A percentile compares a stretch with the other conserved stretches of the same genome.
Conservation (phyloP, 2,329 filamentous ascomycete species). For the Xylariaceae sp. region DNA sequence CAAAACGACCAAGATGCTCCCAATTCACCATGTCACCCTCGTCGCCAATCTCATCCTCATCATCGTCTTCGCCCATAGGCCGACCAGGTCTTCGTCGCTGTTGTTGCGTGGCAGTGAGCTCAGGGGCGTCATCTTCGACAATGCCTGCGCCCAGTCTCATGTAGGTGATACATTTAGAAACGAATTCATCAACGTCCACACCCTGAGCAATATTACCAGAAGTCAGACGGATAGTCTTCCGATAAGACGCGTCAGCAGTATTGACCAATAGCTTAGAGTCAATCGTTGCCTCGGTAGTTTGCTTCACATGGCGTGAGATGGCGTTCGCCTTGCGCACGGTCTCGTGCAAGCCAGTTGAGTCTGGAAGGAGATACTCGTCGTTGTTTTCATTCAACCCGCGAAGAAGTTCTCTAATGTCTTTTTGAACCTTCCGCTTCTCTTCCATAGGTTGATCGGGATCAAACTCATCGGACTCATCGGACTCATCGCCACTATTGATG, state of each 20-base stretch:
- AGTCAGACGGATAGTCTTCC: constrained; percentile 70
- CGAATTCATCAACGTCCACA: constrained; percentile 85
- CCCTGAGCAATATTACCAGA: constrained; percentile 70
- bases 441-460: constrained; percentile 79
- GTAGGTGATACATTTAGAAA: constrained; percentile 83
- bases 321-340: constrained; percentile 64
- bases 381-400: constrained; percentile 59
- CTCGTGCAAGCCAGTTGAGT: constrained; percentile 60
- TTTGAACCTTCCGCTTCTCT: constrained; percentile 67
- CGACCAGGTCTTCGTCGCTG: constrained; percentile 34
- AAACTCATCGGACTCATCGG: constrained; percentile 60
- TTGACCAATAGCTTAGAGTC: constrained; percentile 83
- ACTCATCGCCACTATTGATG: constrained; percentile 20
- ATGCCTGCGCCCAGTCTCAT: constrained; percentile 68
- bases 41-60: constrained; percentile 63
- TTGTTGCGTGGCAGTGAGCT: constrained; percentile 46
- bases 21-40: constrained; percentile 80
- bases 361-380: constrained; percentile 64
- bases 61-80: constrained; percentile 42
- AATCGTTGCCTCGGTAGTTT: constrained; percentile 85
- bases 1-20: constrained; percentile 74
- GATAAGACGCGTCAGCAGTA: constrained; percentile 74
- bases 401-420: constrained; percentile 63
- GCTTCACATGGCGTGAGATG: constrained; percentile 66
- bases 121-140: constrained; percentile 44